Base-by-base conservation (phyloP, 805 yeast genomes). In the Scheffersomyces stipitis region DNA sequence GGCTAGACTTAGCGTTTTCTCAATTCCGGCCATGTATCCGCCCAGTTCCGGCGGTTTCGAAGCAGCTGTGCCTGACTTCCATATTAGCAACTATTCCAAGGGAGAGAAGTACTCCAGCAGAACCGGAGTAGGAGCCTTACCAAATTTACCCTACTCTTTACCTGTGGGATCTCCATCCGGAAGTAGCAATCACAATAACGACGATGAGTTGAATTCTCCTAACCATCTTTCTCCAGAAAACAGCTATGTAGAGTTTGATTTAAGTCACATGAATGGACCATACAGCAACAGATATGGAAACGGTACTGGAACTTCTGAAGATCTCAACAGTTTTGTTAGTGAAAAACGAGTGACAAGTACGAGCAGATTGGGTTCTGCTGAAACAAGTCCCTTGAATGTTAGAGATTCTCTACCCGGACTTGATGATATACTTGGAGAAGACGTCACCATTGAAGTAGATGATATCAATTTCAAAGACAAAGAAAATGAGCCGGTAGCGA, bases 201-300 rank as follows among this genome's bases (percentile, higher is more conserved):
- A 28, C 17, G 30, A 34, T 13, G 6, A 12, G 17, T 31, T 10
- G 38, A 31, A 16, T 22, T 18, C 26, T 28, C 36, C 8, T 23
- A 14, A 13, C 15, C 5, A 14, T 2, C 32, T n/a, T n/a, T 20
- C 38, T 3, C 43, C 46, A 2, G 51, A 49, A 9, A 41, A 34
- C 10, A 46, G 49, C 13, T 61, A 48, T 34, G 58, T 62, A 5
- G 68, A 62, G 30, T 62, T 62, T 37, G 60, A 62, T 42, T 46
- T 61, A n/a, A n/a, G n/a, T n/a, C n/a, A n/a, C n/a, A n/a, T n/a
- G n/a, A n/a, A n/a, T n/a, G n/a, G n/a, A n/a, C n/a, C n/a, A n/a
- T n/a, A n/a, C 30, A 52, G 57, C 18, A 35, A 31, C 30, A 15
- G 30, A 7, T 7, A 22, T 18, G 36, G 31, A 18, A 32, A 33